Evolutionary conservation across 2,329 filamentous ascomycete species (phyloP).

Genomic region (Fusarium veterinarium): DNA sequence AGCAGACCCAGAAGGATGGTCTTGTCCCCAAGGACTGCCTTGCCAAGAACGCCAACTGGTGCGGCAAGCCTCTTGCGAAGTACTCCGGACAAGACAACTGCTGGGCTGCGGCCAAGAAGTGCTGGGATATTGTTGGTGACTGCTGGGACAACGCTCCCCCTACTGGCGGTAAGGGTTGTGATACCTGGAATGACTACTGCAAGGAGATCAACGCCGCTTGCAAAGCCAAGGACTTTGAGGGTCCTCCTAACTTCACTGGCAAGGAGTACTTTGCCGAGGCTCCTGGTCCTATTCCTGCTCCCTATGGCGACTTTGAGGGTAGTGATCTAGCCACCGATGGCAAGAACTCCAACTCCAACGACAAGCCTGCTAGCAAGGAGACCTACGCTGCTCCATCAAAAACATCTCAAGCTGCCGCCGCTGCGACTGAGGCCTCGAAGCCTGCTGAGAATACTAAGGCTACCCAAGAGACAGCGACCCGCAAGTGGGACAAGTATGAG

Average conservation of each 20-base stretch:
- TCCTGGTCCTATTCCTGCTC: slow-evolving; percentile 50
- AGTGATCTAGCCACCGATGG: slow-evolving; percentile 26
- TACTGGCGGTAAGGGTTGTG: slow-evolving; percentile 69
- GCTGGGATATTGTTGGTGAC: slow-evolving; percentile 68
- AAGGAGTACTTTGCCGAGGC: slow-evolving; percentile 47
- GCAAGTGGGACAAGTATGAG: slow-evolving; percentile 13
- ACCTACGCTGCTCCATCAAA: slow-evolving; percentile 11
- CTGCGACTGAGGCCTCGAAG: slow-evolving; percentile 12
- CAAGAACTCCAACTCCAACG: slow-evolving; percentile 22
- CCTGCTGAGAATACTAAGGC: slow-evolving; percentile 6
- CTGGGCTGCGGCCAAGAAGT: slow-evolving; percentile 66
- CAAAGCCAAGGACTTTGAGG: slow-evolving; percentile 55
- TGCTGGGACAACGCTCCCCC: slow-evolving; percentile 71
- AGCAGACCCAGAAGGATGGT: slow-evolving; percentile 54
- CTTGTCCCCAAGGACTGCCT: slow-evolving; percentile 67
- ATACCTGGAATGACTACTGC: slow-evolving; percentile 73
- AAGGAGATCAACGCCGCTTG: slow-evolving; percentile 58
- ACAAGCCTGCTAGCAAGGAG: slow-evolving; percentile 8
- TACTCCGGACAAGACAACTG: slow-evolving; percentile 69
- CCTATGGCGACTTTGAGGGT: slow-evolving; percentile 44
- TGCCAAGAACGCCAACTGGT: slow-evolving; percentile 79
- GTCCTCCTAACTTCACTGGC: slow-evolving; percentile 59
- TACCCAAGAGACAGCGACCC: slow-evolving; percentile 15
- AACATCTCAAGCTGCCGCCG: slow-evolving; percentile 9
- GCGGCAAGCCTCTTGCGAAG: slow-evolving; percentile 67